These are phyloP conservation scores for Talaromyces islandicus DNA, from an alignment of 2,329 filamentous ascomycete species.

Conservation along the genomic window DNA sequence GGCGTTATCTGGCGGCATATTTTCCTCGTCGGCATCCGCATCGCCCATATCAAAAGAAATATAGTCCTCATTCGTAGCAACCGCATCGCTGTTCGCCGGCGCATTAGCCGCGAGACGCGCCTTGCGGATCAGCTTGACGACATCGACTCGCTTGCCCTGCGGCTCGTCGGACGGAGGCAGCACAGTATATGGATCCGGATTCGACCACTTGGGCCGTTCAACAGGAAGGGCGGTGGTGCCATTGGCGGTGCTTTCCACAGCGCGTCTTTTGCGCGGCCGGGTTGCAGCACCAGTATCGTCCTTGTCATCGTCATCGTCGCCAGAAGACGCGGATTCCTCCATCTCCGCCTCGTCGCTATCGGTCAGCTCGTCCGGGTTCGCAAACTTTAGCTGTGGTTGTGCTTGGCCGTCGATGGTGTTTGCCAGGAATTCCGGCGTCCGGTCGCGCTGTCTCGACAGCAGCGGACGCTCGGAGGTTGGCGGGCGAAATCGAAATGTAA, in stretches of 20 bases:
- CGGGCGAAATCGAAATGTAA: slow-evolving; percentile 35
- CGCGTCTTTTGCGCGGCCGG: slow-evolving; percentile 34
- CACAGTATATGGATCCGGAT: slow-evolving; percentile 88
- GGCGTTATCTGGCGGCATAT: slow-evolving; percentile 28
- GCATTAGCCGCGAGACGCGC: slow-evolving; percentile 60
- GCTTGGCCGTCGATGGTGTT: slow-evolving; percentile 17
- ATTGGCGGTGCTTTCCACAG: slow-evolving; percentile 19
- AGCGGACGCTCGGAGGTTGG: slow-evolving; percentile 33
- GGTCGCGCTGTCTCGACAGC: slow-evolving; percentile 26
- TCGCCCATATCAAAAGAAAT: slow-evolving; percentile 75
- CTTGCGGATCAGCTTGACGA: slow-evolving; percentile 88
- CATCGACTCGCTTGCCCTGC: slow-evolving; percentile 70
- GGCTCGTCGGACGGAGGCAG: slow-evolving; percentile 73
- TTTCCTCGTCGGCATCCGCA: slow-evolving; percentile 32
- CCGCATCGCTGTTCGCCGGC: slow-evolving; percentile 48
- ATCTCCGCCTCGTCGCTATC: slow-evolving; percentile 43
- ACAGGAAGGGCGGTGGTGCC: slow-evolving; percentile 12
- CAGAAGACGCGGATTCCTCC: slow-evolving; percentile 31
- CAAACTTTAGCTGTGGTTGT: slow-evolving; percentile 28
- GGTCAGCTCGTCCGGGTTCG: slow-evolving; percentile 32
- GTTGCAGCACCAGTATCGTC: slow-evolving; percentile 10
- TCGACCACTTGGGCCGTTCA: slow-evolving; percentile 74
- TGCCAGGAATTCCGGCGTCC: slow-evolving; percentile 30
- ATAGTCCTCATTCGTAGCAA: slow-evolving; percentile 67
- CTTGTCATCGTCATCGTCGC: slow-evolving; percentile 32